These are phyloP conservation scores for Phytomonas francai DNA, from an alignment of 208 protist species.

Conservation along the genomic window DNA sequence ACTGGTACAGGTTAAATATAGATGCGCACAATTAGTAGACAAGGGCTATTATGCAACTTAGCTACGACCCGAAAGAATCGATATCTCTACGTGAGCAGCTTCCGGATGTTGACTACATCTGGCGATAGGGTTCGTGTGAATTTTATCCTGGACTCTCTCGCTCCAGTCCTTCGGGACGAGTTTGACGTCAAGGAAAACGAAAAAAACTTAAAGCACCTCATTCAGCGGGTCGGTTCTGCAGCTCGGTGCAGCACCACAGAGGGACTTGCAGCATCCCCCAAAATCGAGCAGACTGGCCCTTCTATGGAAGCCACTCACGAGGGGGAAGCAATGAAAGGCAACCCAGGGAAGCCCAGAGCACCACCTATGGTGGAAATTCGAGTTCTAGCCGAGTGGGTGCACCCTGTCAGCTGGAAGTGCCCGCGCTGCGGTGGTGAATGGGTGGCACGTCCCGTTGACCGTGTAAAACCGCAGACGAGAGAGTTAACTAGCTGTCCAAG, in stretches of 20 bases:
- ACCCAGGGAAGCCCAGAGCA: no score
- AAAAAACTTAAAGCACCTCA: slow-evolving; percentile 22
- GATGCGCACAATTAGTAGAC: background rate
- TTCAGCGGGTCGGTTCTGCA: background rate
- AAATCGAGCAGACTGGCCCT: no score
- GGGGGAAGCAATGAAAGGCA: background rate
- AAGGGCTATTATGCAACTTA: background rate
- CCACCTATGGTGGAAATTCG: slow-evolving; percentile 3
- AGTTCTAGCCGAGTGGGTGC: slow-evolving; percentile 31
- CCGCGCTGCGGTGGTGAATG: slow-evolving; percentile 26
- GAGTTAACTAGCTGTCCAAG: slow-evolving; percentile 37
- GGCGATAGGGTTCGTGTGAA: background rate
- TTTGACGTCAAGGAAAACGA: slow-evolving; percentile 27
- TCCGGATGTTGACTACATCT: background rate
- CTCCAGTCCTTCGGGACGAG: slow-evolving; percentile 23
- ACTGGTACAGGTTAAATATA: background rate
- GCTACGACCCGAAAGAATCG: background rate
- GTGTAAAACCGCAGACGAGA: slow-evolving; percentile 34
- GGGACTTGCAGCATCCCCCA: background rate
- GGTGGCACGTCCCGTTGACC: slow-evolving; percentile 48
- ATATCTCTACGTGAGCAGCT: background rate
- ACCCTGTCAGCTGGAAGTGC: slow-evolving; percentile 55
- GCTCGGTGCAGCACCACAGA: background rate
- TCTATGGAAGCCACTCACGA: no score
- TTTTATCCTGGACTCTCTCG: slow-evolving; percentile 19